Percentiles rank a stretch among this genome's conserved stretches.
Evolutionary conservation across 2,329 filamentous ascomycete species (phyloP).

Genomic region (Westerdykella ornata): DNA sequence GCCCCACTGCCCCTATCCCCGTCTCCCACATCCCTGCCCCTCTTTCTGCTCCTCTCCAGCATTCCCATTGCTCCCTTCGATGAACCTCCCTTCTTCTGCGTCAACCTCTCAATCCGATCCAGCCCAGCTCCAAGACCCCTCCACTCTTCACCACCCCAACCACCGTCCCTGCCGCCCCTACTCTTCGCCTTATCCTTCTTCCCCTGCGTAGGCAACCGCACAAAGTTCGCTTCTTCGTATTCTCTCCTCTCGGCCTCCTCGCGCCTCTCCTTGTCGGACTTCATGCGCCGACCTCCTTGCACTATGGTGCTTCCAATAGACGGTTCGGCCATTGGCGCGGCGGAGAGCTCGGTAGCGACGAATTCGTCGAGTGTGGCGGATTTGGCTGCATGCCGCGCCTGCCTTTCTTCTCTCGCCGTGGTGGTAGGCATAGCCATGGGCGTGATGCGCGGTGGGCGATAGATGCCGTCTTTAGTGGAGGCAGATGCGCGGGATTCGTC

Average conservation of each 20-base stretch:
- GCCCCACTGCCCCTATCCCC: conserved; percentile 59
- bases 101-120: conserved; percentile 78
- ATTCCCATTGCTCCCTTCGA: conserved; percentile 41
- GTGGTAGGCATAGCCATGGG: conserved; percentile 74
- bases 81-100: conserved; percentile 56
- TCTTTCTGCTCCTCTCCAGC: conserved; percentile 79
- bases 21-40: conserved; percentile 58
- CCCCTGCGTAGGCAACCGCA: conserved; percentile 73
- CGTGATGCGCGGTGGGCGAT: conserved; percentile 81
- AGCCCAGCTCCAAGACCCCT: conserved; percentile 74
- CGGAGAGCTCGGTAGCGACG: conserved; percentile 73
- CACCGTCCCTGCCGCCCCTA: conserved; percentile 46
- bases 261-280: conserved; percentile 67
- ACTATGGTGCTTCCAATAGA: conserved; percentile 88
- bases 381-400: conserved; percentile 57
- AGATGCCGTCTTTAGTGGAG: conserved; percentile 59
- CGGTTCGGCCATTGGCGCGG: conserved; percentile 74
- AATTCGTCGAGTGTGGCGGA: conserved; percentile 91
- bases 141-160: conserved; percentile 93
- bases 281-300: conserved; percentile 68
- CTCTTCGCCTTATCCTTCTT: conserved; percentile 74
- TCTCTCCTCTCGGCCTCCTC: conserved; percentile 70
- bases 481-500: conserved; percentile 20
- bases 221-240: conserved; percentile 91
- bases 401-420: conserved; percentile 54